Base-by-base conservation (phyloP, 257 asterid genomes). In the Solanum chiquidenum region DNA sequence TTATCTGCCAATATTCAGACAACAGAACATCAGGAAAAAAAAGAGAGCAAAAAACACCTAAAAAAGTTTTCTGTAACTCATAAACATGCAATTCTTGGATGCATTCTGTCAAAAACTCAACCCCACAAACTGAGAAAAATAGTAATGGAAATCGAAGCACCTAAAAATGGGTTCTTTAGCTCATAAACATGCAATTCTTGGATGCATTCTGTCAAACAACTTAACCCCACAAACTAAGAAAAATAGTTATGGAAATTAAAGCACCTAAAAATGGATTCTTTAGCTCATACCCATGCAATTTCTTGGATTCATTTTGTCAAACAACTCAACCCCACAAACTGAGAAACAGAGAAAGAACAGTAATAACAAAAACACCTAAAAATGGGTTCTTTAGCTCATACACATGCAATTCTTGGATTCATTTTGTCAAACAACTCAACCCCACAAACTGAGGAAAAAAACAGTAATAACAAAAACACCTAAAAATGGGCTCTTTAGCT, bases 1-100 rank as follows among this genome's bases (percentile, higher is more conserved):
- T 90, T 84, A 79, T 86, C 92, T 92, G 92, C 92, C 90, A 79
- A 73, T 7, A 34, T 76, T 60, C 52, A 71, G 31, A 27, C 55
- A 86, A 86, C 13, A 42, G 20, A 42, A 77, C 84, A 42, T 77
- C 58, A 42, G 58, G 5, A 25, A 4, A 25, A 6, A 12, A 5
- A 68, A 29, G 3, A 46, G 55, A 46, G n/a, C 62, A 21, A 58
- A 55, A 55, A 38, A 5, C 83, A 76, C 33, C 83, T 38, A 38
- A 38, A 76, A 38, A 38, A 12, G 58, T 9, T 20, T 38, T 38
- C 34, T 38, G 7, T 23, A 37, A 5, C 35, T 76, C 83, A 76
- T 7, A 76, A 40, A 76, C 12, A 40, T 75, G 52, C 33, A 37
- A 23, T 37, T 75, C 33, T 37, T 11, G 18, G 10, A n/a, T 11